phyloP scores from a whole-genome alignment of 805 yeast genomes.

The Candida vaughaniae region DNA sequence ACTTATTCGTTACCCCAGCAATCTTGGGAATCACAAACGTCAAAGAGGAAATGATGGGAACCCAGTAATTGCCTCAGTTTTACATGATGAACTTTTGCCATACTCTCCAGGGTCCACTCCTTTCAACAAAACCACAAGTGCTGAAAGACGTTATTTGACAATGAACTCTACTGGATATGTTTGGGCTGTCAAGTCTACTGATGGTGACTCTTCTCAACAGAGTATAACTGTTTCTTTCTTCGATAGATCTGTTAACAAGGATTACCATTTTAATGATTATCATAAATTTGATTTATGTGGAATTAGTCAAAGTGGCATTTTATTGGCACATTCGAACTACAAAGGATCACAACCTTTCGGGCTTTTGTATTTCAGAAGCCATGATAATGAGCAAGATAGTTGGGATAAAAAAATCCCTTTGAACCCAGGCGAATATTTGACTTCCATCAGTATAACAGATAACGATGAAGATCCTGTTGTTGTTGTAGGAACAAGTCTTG shows the following conservation, averaged over 20 bases:
- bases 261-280: conserved; percentile 81
- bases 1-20: conserved; percentile 11
- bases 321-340: conserved; percentile 49
- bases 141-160: conserved; percentile 70
- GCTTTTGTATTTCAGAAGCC: conserved; percentile 63
- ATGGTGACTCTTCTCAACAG: conserved; percentile 31
- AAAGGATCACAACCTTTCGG: conserved; percentile 17
- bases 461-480: conserved; percentile 38
- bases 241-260: conserved; percentile 71
- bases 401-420: conserved; percentile 72
- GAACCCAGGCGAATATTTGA: conserved; percentile 54
- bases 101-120: conserved; percentile 90
- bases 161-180: conserved; percentile 81
- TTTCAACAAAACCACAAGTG: conserved; percentile 21
- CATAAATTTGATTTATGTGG: conserved; percentile 73
- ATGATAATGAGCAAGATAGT: conserved; percentile 56
- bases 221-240: conserved; percentile 87
- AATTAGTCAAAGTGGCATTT: conserved; percentile 62
- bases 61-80: neutral
- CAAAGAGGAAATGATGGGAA: conserved; percentile 15
- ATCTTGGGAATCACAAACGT: conserved; percentile 19
- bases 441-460: conserved; percentile 60
- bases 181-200: conserved; percentile 58
- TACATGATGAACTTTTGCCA: conserved; percentile 45
- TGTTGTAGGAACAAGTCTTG: conserved; percentile 71